phyloP scores from a whole-genome alignment of 768 basidiomycete genomes.

The Pisolithus microcarpus region DNA sequence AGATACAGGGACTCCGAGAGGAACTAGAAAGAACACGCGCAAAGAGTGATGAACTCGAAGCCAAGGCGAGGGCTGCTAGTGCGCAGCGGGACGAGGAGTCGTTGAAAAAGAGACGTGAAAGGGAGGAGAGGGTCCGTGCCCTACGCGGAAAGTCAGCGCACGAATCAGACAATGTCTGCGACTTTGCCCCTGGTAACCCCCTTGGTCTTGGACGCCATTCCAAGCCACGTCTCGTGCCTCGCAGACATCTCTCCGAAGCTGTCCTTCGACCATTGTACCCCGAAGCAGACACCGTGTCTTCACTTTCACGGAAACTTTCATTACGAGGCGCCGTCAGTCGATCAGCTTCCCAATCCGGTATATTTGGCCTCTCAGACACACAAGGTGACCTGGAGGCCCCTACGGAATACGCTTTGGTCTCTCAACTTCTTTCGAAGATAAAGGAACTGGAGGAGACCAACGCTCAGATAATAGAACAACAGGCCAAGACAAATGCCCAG shows the following conservation, averaged over 20 bases:
- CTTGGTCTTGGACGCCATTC: conserved; percentile 13
- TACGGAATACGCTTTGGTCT: conserved; percentile 50
- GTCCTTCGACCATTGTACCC: conserved; percentile 6
- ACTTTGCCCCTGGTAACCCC: conserved; percentile 57
- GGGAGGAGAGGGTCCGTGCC: conserved; percentile 48
- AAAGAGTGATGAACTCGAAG: conserved; percentile 64
- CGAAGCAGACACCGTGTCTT: conserved; percentile 8
- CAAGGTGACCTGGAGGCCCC: conserved; percentile 6
- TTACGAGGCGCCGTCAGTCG: conserved; percentile 17
- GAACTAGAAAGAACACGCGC: conserved; percentile 74
- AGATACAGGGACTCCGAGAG: conserved; percentile 65
- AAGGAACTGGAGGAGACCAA: conserved; percentile 73
- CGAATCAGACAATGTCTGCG: conserved; percentile 33
- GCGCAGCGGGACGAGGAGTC: conserved; percentile 26
- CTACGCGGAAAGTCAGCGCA: conserved; percentile 37
- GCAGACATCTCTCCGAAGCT: conserved; percentile 26
- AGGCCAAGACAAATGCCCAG: conserved; percentile 52
- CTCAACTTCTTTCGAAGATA: conserved; percentile 67
- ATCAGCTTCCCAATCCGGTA: conserved; percentile 19
- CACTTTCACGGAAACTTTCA: conserved; percentile 13
- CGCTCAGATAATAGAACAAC: conserved; percentile 54
- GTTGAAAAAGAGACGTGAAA: conserved; percentile 25
- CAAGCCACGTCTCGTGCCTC: conserved; percentile 15
- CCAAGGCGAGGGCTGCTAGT: conserved; percentile 44
- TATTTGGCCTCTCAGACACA: conserved; percentile 9